Conservation (phyloP, 2,329 filamentous ascomycete genomes). For the Talaromyces albobiverticillius region DNA sequence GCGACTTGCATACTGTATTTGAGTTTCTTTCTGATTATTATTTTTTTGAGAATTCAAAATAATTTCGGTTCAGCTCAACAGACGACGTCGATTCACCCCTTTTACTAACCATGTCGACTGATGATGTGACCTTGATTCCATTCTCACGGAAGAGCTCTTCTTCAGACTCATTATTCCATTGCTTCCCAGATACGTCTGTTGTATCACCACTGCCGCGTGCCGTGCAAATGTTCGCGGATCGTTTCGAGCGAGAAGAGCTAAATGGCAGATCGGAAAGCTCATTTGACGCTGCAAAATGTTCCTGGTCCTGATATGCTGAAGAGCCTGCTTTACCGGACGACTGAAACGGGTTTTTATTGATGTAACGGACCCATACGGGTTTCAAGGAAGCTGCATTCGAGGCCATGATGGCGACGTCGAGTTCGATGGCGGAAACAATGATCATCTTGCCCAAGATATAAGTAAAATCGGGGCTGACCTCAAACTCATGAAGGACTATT, state of each 20-base stretch:
- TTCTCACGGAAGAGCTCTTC: background rate
- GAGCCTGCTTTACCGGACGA: background rate
- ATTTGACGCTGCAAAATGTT: no score
- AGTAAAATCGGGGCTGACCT: conserved; percentile 5
- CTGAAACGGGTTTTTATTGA: background rate
- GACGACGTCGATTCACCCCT: background rate
- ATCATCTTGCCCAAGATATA: conserved; percentile 4
- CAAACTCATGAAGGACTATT: conserved; percentile 1
- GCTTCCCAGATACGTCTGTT: background rate
- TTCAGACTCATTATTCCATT: background rate
- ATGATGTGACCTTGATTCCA: conserved; percentile 2
- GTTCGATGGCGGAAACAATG: conserved; percentile 4
- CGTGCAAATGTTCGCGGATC: background rate
- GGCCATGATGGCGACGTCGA: conserved; percentile 7
- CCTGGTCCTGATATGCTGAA: background rate
- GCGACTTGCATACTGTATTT: no score
- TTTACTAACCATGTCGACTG: conserved; percentile 1
- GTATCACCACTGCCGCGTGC: background rate
- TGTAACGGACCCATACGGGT: conserved; percentile 3
- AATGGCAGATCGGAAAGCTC: background rate
- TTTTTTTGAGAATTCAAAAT: conserved; percentile 7
- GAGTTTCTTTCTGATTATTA: no score
- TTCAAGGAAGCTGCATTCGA: conserved; percentile 5
- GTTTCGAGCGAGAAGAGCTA: background rate
- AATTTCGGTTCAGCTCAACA: background rate